Evolutionary conservation across 768 basidiomycete species (phyloP), one percentile per base, ranked within the genome.

Genomic region (Serendipita sp.): DNA sequence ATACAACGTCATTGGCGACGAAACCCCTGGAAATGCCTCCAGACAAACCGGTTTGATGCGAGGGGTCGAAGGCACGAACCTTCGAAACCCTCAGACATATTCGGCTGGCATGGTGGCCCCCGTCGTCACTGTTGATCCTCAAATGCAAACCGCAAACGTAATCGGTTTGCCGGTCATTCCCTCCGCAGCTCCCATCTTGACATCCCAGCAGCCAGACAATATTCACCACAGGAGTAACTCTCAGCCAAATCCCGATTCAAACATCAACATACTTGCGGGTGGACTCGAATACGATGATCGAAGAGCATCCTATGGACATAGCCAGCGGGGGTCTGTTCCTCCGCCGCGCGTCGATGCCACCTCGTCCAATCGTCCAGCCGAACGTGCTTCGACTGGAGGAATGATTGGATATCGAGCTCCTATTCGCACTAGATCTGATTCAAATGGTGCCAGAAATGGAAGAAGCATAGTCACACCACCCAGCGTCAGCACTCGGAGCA

Each of bases 111-210:
- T 41, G 41, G 13, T 60, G 8, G 56, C 56, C 8, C 56, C 56
- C 56, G 56, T 60, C 56, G 56, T 60, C 18, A 60, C 56, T n/a
- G 56, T 60, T 8, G 56, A 60, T 60, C 56, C 56, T 23, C 56
- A 38, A 60, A 16, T 10, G 56, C 56, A 60, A 8, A 60, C 56
- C 28, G 56, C 56, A 23, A 60, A 60, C 56, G 56, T 60, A 10
- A 3, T 60, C 1, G 56, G 56, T 32, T 35, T 60, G 28, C 56
- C 56, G 16, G 30, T 60, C n/a, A 4, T 60, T 38, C 28, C 16
- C 10, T n/a, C 56, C 10, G 18, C 16, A 8, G 8, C 8, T 16
- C 48, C 48, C 10, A 23, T 32, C n/a, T 18, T 32, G 48, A 34
- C 48, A 7, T 16, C 48, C 48, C 48, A 16, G 8, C 18, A 18